A percentile compares a stretch with the other conserved stretches of the same genome.
phyloP scores from a whole-genome alignment of 2,329 filamentous ascomycete species.

The Fusarium virguliforme region DNA sequence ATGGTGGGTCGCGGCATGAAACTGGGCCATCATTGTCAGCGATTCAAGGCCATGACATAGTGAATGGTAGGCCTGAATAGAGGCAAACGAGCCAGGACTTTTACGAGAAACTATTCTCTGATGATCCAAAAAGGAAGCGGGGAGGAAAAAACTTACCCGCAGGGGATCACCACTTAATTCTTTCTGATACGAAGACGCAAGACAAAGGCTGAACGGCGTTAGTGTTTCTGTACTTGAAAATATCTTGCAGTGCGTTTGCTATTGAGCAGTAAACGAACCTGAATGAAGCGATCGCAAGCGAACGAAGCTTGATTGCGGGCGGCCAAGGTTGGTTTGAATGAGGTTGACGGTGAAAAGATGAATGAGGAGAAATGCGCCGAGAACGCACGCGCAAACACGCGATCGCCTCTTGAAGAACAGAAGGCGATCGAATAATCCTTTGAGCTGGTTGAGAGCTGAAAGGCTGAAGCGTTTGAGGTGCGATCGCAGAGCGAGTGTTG shows the following conservation, averaged over 20 bases:
- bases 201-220: conserved; percentile 22
- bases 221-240: conserved; percentile 24
- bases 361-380: neutral
- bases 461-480: neutral
- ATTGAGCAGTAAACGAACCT: neutral
- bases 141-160: conserved; percentile 26
- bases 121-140: neutral
- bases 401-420: neutral
- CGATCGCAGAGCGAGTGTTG: neutral
- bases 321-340: neutral
- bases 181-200: conserved; percentile 12
- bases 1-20: conserved; percentile 16
- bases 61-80: neutral
- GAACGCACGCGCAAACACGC: neutral
- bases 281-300: conserved; percentile 2
- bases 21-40: conserved; percentile 20
- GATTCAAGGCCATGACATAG: neutral
- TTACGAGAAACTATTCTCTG: neutral
- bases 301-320: neutral
- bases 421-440: neutral
- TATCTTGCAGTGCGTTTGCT: conserved; percentile 5
- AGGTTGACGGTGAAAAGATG: neutral
- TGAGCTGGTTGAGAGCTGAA: neutral
- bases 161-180: conserved; percentile 5
- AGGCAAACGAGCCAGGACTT: neutral